phyloP scores from a whole-genome alignment of 805 yeast genomes.

The Candida multigemmis region DNA sequence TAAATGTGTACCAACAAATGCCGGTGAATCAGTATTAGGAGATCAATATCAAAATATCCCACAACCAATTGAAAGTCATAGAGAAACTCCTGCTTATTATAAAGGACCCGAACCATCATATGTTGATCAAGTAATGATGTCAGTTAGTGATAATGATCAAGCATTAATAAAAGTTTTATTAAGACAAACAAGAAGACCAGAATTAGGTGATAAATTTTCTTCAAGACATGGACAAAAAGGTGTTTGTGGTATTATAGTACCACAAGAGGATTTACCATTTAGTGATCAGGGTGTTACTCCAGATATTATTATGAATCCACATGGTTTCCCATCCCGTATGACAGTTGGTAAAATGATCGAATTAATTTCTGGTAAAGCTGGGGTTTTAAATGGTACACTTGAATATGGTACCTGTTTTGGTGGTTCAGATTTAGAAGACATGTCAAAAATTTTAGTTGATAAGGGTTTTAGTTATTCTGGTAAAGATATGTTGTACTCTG shows the following conservation, averaged over 20 bases:
- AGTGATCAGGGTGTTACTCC: constrained; percentile 88
- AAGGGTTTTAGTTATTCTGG: constrained; percentile 93
- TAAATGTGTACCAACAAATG: constrained; percentile 85
- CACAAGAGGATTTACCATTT: constrained; percentile 95
- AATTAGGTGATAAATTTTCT: constrained; percentile 93
- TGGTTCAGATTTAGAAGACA: constrained; percentile 91
- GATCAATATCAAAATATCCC: constrained; percentile 16
- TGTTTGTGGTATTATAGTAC: constrained; percentile 97
- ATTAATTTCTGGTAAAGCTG: constrained; percentile 93
- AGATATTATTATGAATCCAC: constrained; percentile 97
- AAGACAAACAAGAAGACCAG: constrained; percentile 95
- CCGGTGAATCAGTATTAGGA: constrained; percentile 55
- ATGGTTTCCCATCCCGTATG: constrained; percentile 99
- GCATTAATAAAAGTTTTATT: constrained; percentile 85
- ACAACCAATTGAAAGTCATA: constrained; percentile 48
- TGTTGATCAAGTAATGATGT: constrained; percentile 96
- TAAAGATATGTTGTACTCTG: constrained; percentile 94
- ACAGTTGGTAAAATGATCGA: constrained; percentile 99
- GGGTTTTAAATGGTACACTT: constrained; percentile 82
- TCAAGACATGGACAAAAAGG: constrained; percentile 99
- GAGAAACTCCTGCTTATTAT: constrained; percentile 87
- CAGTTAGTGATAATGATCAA: constrained; percentile 91
- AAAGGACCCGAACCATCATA: constrained; percentile 94
- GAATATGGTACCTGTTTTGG: constrained; percentile 99
- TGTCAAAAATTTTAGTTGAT: constrained; percentile 83